Evolutionary conservation across 2,329 filamentous ascomycete genomes (phyloP).

Genomic region (Xylaria digitata): DNA sequence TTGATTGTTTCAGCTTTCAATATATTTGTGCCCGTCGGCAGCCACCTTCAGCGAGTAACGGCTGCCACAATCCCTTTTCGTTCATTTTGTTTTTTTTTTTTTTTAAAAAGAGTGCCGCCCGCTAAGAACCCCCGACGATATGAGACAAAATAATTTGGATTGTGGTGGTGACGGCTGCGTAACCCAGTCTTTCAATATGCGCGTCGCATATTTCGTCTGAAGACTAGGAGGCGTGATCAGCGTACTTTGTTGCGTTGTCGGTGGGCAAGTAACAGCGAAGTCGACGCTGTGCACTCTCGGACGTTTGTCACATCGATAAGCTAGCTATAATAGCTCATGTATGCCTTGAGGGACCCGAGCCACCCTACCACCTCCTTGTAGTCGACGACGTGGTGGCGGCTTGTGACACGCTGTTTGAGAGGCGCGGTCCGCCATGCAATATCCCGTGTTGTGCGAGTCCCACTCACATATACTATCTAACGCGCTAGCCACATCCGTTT

Average conservation of each 20-base stretch:
- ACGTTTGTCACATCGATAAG: constrained; percentile 26
- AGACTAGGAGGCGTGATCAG: constrained; percentile 10
- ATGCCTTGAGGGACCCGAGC: constrained; percentile 13
- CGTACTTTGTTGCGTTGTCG: constrained; percentile 9
- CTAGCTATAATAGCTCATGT: constrained; percentile 10
- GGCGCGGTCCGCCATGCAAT: constrained; percentile 31
- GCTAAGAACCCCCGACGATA: constrained; percentile 13
- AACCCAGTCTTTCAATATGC: constrained; percentile 6
- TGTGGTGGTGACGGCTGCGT: constrained; percentile 10
- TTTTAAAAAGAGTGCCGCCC: background rate
- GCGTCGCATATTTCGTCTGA: constrained; percentile 6
- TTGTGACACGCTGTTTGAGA: constrained; percentile 29
- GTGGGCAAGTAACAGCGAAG: constrained; percentile 1
- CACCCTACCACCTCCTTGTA: constrained; percentile 21
- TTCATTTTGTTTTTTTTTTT: background rate
- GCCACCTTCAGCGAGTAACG: constrained; percentile 21
- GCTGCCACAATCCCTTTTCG: constrained; percentile 19
- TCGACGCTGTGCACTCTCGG: constrained; percentile 26
- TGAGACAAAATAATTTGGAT: background rate
- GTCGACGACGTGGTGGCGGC: constrained; percentile 23
- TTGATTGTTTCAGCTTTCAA: constrained; percentile 35
- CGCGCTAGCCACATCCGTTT: background rate
- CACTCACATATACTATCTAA: constrained; percentile 6
- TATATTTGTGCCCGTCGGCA: constrained; percentile 31
- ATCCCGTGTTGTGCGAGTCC: constrained; percentile 21